A percentile compares a stretch with the other conserved stretches of the same genome.
Conservation (phyloP, 768 basidiomycete genomes). For the Leucogyrophana mollusca region DNA sequence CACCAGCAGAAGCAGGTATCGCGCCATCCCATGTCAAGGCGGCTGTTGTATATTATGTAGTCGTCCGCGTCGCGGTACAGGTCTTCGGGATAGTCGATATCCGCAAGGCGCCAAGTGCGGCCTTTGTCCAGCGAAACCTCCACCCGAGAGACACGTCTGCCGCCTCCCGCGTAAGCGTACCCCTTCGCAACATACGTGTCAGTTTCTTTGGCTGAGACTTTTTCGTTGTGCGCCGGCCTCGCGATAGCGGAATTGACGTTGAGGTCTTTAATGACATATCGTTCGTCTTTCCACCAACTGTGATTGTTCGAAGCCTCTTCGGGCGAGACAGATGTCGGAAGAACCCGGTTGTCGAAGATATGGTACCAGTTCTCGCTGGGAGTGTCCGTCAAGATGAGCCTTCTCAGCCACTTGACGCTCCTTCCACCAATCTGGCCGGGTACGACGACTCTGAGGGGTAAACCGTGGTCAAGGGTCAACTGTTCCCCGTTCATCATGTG, state of each 20-base stretch:
- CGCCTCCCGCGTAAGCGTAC: slow-evolving; percentile 65
- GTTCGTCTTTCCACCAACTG: slow-evolving; percentile 56
- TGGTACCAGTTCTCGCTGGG: slow-evolving; percentile 4
- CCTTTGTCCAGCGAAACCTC: slow-evolving; percentile 59
- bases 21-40: slow-evolving; percentile 43
- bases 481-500: slow-evolving; percentile 53
- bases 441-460: slow-evolving; percentile 60
- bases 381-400: neutral
- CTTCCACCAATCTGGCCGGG: slow-evolving; percentile 65
- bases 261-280: slow-evolving; percentile 47
- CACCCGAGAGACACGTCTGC: slow-evolving; percentile 54
- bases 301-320: slow-evolving; percentile 51
- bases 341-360: slow-evolving; percentile 54
- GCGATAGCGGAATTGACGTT: slow-evolving; percentile 62
- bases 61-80: slow-evolving; percentile 38
- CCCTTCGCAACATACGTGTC: slow-evolving; percentile 43
- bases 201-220: slow-evolving; percentile 19
- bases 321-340: slow-evolving; percentile 51
- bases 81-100: slow-evolving; percentile 52
- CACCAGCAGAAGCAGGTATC: slow-evolving; percentile 64
- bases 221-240: slow-evolving; percentile 54
- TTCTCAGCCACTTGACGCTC: slow-evolving; percentile 37
- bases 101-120: slow-evolving; percentile 43
- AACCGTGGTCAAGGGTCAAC: slow-evolving; percentile 64
- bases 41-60: slow-evolving; percentile 40